These are phyloP conservation scores for Aspergillus bridgeri DNA, from an alignment of 495 filamentous ascomycete species.

Conservation along the genomic window DNA sequence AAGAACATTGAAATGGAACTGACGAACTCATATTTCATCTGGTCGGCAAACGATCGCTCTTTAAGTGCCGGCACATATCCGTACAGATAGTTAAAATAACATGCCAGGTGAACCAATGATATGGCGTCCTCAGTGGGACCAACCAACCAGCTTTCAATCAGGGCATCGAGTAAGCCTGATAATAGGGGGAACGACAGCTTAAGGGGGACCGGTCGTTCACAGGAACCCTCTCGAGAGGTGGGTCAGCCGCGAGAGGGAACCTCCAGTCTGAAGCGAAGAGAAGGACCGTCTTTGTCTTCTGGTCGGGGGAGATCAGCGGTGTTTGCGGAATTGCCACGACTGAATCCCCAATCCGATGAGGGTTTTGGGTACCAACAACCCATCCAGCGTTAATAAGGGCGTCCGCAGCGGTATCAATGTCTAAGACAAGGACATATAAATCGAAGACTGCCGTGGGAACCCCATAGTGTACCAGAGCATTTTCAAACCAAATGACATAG, in stretches of 20 bases:
- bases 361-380: constrained; percentile 12
- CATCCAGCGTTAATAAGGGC: constrained; percentile 17
- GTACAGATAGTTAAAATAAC: no score
- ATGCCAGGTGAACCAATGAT: no score
- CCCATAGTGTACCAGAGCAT: constrained; percentile 22
- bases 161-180: no score
- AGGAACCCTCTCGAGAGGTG: no score
- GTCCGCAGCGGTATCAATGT: constrained; percentile 17
- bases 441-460: constrained; percentile 26
- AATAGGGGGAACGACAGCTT: no score
- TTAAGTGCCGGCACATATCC: no score
- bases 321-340: constrained; percentile 9
- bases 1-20: no score
- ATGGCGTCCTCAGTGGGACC: no score
- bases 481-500: constrained; percentile 24
- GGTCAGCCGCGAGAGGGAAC: neutral
- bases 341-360: constrained; percentile 16
- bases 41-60: no score
- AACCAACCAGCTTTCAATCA: no score
- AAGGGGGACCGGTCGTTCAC: no score
- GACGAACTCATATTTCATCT: no score
- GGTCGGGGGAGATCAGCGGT: constrained; percentile 13
- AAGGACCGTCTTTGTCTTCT: constrained; percentile 16
- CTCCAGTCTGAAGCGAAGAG: constrained; percentile 21
- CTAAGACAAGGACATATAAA: constrained; percentile 23